Percentiles rank a stretch among this genome's conserved stretches.
phyloP scores from a whole-genome alignment of 106 monocot genomes.

The Ottelia alismoides region DNA sequence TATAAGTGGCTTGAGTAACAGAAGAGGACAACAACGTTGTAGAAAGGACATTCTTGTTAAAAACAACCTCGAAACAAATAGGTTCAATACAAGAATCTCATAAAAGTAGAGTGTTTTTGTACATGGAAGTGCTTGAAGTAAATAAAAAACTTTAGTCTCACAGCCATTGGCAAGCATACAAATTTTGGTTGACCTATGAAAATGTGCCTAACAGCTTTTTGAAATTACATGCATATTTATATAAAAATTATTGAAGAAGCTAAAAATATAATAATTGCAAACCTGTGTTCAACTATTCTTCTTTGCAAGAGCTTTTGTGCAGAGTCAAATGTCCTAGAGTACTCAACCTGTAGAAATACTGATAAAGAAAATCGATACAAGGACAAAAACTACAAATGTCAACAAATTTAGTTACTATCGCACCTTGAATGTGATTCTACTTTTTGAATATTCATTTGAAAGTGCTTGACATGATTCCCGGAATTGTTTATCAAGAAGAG shows the following conservation, averaged over 20 bases:
- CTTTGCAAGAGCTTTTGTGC: conserved; percentile 65
- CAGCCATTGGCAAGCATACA: too few species aligned
- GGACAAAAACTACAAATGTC: background rate
- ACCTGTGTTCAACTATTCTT: conserved; percentile 66
- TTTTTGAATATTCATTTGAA: conserved; percentile 18
- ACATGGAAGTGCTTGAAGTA: too few species aligned
- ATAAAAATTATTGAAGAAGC: background rate
- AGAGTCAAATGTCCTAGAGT: conserved; percentile 47
- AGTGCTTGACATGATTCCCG: conserved; percentile 70
- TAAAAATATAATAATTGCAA: background rate
- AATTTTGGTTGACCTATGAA: too few species aligned
- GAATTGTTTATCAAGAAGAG: conserved; percentile 82
- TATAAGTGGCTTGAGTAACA: too few species aligned
- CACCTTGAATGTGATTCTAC: conserved; percentile 46
- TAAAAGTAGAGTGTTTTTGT: too few species aligned
- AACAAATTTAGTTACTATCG: background rate
- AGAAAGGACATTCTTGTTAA: too few species aligned
- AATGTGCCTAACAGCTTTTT: too few species aligned
- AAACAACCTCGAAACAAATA: too few species aligned
- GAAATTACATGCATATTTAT: background rate
- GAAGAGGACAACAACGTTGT: too few species aligned
- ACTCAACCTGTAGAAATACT: conserved; percentile 49
- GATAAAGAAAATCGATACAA: background rate
- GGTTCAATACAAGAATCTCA: too few species aligned
- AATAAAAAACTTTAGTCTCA: too few species aligned